phyloP scores from a whole-genome alignment of 805 yeast genomes.

The Lipomyces mesembrius region DNA sequence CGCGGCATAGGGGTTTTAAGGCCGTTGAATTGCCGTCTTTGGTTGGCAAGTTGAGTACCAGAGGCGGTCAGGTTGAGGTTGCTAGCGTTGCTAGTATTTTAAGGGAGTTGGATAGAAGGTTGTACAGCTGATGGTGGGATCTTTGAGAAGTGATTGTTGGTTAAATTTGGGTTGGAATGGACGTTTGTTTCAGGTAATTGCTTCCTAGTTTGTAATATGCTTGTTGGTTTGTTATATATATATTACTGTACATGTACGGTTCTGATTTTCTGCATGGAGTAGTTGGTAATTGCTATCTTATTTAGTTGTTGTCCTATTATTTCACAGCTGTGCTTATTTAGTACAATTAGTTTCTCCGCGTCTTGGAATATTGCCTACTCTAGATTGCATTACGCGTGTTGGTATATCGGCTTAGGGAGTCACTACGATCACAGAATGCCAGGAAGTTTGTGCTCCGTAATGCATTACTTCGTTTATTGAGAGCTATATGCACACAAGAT shows the following conservation, averaged over 20 bases:
- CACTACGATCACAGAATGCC: not conserved
- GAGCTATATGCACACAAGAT: not conserved
- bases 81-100: conserved; percentile 84
- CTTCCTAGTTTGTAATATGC: not conserved
- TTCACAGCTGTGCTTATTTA: not conserved
- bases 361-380: too few species aligned
- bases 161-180: not conserved
- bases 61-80: conserved; percentile 92
- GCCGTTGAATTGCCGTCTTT: conserved; percentile 73
- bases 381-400: too few species aligned
- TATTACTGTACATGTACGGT: not conserved
- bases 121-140: conserved; percentile 49
- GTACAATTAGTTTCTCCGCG: not conserved
- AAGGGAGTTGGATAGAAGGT: conserved; percentile 75
- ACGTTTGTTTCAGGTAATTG: not conserved
- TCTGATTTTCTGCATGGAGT: not conserved
- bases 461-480: not conserved
- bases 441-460: not conserved
- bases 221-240: not conserved
- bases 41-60: conserved; percentile 74
- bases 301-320: not conserved
- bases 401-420: too few species aligned
- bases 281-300: not conserved
- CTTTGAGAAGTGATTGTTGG: not conserved
- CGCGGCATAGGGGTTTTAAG: conserved; percentile 77